Percentiles rank a stretch among this genome's conserved stretches.
phyloP scores from a whole-genome alignment of 2,329 filamentous ascomycete genomes.

The Teratosphaeria pseudoeucalypti region DNA sequence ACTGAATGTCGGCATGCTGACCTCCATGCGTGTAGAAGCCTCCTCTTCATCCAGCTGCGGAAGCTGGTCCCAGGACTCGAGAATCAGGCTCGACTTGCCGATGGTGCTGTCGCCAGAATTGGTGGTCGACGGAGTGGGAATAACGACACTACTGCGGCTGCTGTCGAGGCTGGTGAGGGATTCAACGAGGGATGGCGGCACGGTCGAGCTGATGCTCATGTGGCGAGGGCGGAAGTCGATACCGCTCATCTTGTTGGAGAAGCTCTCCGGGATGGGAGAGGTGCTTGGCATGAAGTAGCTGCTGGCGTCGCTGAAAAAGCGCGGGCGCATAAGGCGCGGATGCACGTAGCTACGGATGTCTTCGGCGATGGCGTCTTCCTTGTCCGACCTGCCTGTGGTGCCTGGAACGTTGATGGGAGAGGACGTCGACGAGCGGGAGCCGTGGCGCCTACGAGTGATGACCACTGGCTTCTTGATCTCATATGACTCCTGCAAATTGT shows the following conservation, averaged over 20 bases:
- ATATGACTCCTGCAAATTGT: neutral
- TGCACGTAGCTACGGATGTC: neutral
- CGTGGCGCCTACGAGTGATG: neutral
- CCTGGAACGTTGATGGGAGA: constrained; percentile 2
- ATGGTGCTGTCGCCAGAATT: no score
- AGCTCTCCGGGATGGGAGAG: neutral
- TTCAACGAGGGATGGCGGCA: neutral
- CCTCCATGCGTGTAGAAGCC: neutral
- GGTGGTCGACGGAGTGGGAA: no score
- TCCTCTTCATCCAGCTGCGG: neutral
- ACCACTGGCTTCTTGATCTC: neutral
- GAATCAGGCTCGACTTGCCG: neutral
- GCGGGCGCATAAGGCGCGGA: neutral
- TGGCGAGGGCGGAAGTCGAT: neutral
- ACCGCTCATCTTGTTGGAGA: neutral
- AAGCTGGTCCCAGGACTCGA: neutral
- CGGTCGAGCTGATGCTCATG: neutral
- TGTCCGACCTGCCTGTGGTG: neutral
- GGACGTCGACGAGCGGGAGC: neutral
- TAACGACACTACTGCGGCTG: neutral
- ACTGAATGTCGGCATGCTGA: constrained; percentile 8
- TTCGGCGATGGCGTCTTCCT: neutral
- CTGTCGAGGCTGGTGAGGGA: neutral
- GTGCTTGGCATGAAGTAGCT: neutral
- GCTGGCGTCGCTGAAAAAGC: neutral